Conservation (phyloP, 1,139 yeast genomes). For the Hyphopichia burtonii region DNA sequence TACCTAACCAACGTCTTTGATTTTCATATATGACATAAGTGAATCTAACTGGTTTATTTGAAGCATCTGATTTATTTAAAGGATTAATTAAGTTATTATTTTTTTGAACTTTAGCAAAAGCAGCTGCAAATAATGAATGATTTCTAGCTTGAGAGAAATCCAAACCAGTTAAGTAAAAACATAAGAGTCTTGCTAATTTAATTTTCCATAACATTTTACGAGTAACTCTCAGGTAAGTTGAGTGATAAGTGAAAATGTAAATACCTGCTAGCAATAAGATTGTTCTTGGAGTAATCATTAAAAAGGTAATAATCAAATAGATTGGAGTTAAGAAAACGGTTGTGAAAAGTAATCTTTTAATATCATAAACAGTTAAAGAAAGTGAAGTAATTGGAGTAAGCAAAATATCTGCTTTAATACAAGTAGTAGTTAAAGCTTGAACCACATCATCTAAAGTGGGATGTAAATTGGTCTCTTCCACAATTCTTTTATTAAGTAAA, state of each 20-base stretch:
- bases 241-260: constrained; percentile 76
- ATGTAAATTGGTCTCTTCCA: constrained; percentile 55
- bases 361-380: constrained; percentile 71
- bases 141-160: constrained; percentile 65
- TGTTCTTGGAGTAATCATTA: constrained; percentile 70
- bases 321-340: constrained; percentile 83
- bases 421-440: constrained; percentile 73
- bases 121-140: constrained; percentile 52
- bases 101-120: constrained; percentile 60
- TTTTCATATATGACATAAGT: constrained; percentile 94
- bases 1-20: constrained; percentile 96
- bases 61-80: constrained; percentile 14
- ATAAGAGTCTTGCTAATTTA: constrained; percentile 62
- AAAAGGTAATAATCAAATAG: constrained; percentile 66
- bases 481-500: constrained; percentile 49
- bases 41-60: constrained; percentile 69
- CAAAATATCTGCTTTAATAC: constrained; percentile 73
- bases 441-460: constrained; percentile 90
- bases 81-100: constrained; percentile 29
- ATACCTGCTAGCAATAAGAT: constrained; percentile 61
- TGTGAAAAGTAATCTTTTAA: constrained; percentile 76
- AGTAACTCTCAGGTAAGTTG: constrained; percentile 78
- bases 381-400: constrained; percentile 74
- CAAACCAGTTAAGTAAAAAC: constrained; percentile 83
- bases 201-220: constrained; percentile 84